Conservation (phyloP, 106 monocot genomes). For the Iris macrosiphon region DNA sequence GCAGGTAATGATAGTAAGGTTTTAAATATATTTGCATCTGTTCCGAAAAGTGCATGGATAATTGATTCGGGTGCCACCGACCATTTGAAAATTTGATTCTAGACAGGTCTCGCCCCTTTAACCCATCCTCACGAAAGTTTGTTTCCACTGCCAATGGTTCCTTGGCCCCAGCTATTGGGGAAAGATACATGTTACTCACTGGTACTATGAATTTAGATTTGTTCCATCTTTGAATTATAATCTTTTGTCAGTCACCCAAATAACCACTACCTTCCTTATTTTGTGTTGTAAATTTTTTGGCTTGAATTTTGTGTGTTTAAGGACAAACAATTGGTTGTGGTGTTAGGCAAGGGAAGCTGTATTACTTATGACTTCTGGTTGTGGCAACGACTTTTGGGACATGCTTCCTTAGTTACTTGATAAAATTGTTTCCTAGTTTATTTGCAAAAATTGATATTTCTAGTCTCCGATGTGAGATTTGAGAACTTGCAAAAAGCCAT, state of each 20-base stretch:
- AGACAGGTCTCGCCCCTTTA: not conserved
- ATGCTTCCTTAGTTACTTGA: conserved; percentile 9
- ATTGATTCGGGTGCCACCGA: not conserved
- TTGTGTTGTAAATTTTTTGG: conserved; percentile 7
- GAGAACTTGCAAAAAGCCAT: conserved; percentile 16
- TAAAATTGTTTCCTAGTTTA: conserved; percentile 13
- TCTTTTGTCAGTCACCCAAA: conserved; percentile 1
- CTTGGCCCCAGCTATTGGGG: no score
- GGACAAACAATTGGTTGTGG: conserved; percentile 6
- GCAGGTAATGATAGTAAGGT: not conserved
- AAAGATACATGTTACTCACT: not conserved
- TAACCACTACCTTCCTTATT: not conserved
- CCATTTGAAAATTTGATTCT: conserved; percentile 1
- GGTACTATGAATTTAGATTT: not conserved
- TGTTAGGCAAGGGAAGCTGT: conserved; percentile 5
- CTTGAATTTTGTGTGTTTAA: not conserved
- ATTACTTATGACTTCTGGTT: conserved; percentile 5
- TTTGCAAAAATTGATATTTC: conserved; percentile 7
- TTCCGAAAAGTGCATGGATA: conserved; percentile 1
- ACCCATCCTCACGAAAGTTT: not conserved
- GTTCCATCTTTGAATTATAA: conserved; percentile 7
- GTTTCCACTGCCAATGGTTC: conserved; percentile 1
- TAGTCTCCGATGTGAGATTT: conserved; percentile 7
- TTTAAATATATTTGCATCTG: not conserved
- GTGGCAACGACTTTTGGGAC: conserved; percentile 9